Base-by-base conservation (phyloP, 202 grass and related monocot genomes). In the Elaeis oleifera region DNA sequence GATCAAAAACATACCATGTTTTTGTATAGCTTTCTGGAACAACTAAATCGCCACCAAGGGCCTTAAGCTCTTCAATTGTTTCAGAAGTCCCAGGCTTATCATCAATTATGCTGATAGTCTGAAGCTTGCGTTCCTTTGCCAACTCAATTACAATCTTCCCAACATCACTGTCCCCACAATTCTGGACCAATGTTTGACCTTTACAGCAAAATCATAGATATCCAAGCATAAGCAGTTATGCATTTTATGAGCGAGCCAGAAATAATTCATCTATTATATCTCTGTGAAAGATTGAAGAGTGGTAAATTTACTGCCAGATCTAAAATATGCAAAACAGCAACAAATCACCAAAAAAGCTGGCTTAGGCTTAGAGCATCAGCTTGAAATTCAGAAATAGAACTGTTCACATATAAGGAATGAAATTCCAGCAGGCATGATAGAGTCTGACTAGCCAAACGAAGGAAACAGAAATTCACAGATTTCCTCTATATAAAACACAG, bases 141-240 rank as follows among this genome's bases (percentile, higher is more conserved):
- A 60, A 60, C 18, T 60, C 58, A 16, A 60, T 17, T 18, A 60
- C 58, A 60, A 60, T 31, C 23, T 60, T 60, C 4, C 58, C 58
- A 9, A 60, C 29, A 13, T 60, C 58, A 11, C 27, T 60, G 29
- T 60, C 58, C 18, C 58, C 58, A 36, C 27, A 60, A n/a, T 60
- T 60, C 58, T 60, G 58, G 5, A 60, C 58, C 58, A 60, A n/a
- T 27, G 58, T 60, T 60, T 60, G 58, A 60, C 58, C 58, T 60
- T 60, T 31, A 9, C 58, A 60, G 18, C 16, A 60, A 60, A 7
- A 60, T 8, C 58, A 13, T 29, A 27, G 4, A 15, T 18, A 29
- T 36, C 29, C 17, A 31, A 39, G 16, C 25, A 31, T 32, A 56
- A 23, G 54, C 27, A 39, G 17, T 39, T 60, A 23, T 17, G 31